Conservation (phyloP, 2,329 filamentous ascomycete species). For the Basipetospora sp. region DNA sequence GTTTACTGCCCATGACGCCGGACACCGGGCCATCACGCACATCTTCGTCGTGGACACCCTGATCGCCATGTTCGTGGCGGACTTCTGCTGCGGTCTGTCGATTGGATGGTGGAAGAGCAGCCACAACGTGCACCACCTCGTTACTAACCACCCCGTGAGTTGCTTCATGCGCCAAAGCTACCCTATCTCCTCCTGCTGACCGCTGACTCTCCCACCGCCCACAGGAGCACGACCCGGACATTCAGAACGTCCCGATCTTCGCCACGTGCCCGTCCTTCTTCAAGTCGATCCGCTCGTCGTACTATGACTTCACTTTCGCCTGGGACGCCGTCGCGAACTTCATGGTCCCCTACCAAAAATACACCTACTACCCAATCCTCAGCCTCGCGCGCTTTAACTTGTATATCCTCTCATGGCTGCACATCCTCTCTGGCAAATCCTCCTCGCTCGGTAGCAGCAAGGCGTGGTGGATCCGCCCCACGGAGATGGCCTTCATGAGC, state of each 20-base stretch:
- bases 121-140: constrained; percentile 53
- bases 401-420: constrained; percentile 51
- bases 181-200: too few species aligned
- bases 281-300: constrained; percentile 45
- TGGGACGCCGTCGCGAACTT: constrained; percentile 48
- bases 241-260: constrained; percentile 55
- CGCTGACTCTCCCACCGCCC: constrained; percentile 3
- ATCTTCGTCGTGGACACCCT: constrained; percentile 43
- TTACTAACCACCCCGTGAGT: constrained; percentile 45
- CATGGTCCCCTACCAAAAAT: constrained; percentile 46
- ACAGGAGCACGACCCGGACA: constrained; percentile 42
- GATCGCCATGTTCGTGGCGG: constrained; percentile 47
- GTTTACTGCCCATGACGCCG: constrained; percentile 53
- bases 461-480: constrained; percentile 53
- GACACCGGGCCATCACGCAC: constrained; percentile 47
- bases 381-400: constrained; percentile 57
- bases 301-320: constrained; percentile 43
- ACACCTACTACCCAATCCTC: constrained; percentile 56
- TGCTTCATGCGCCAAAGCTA: too few species aligned
- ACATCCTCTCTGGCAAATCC: constrained; percentile 42
- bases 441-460: constrained; percentile 39
- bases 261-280: constrained; percentile 53
- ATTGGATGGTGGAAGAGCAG: constrained; percentile 58
- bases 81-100: constrained; percentile 50
- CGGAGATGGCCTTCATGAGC: constrained; percentile 46